Percentiles rank a stretch among this genome's conserved stretches.
Evolutionary conservation across 352 stramenopile genomes (phyloP).

Genomic region (Phytophthora cryptogea): DNA sequence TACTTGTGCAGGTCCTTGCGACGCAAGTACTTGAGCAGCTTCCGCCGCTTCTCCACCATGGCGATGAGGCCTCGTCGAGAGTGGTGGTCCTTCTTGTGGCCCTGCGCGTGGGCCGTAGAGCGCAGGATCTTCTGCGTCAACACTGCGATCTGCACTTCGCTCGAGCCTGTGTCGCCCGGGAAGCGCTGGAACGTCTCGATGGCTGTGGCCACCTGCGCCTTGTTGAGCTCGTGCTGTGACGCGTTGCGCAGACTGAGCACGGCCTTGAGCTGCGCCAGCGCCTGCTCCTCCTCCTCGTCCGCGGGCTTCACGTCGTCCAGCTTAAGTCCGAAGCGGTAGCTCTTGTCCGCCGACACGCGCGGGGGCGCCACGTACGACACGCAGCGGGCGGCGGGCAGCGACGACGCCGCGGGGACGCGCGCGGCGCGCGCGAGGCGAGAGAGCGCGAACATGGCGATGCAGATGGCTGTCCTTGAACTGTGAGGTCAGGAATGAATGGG

Average conservation of each 20-base stretch:
- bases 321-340: conserved; percentile 70
- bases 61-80: conserved; percentile 83
- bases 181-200: conserved; percentile 89
- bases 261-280: conserved; percentile 64
- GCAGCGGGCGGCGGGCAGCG: conserved; percentile 21
- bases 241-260: conserved; percentile 81
- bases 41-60: conserved; percentile 87
- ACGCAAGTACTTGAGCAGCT: conserved; percentile 86
- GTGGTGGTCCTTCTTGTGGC: conserved; percentile 89
- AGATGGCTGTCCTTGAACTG: background rate
- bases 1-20: conserved; percentile 83
- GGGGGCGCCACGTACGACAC: conserved; percentile 73
- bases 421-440: conserved; percentile 37
- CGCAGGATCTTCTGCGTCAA: conserved; percentile 88
- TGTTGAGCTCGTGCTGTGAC: conserved; percentile 84
- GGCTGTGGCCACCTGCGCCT: conserved; percentile 75
- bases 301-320: conserved; percentile 51
- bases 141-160: conserved; percentile 85
- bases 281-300: conserved; percentile 41
- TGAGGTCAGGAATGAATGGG: conserved; percentile 25
- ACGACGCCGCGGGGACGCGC: background rate
- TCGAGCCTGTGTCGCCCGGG: conserved; percentile 84
- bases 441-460: conserved; percentile 46
- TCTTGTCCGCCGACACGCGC: conserved; percentile 53
- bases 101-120: conserved; percentile 72